Conservation (phyloP, 2,329 filamentous ascomycete species). For the Aspergillus sp. region DNA sequence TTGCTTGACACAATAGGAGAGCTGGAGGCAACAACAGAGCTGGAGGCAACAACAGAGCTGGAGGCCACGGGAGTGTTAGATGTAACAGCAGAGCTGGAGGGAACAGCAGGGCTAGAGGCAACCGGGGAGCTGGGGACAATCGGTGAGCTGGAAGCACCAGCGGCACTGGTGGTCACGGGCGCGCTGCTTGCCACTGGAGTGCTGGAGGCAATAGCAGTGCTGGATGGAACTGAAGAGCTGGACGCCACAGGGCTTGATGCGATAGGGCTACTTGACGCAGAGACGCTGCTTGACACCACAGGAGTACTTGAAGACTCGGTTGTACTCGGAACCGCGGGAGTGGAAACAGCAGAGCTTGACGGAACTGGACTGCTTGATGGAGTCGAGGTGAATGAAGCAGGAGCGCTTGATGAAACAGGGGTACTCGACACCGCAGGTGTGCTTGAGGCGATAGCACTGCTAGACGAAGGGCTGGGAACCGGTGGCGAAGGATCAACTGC, state of each 20-base stretch:
- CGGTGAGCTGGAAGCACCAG: too few species aligned
- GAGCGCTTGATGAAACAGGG: background rate
- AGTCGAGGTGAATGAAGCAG: background rate
- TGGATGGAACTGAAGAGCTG: background rate
- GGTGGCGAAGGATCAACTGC: conserved; percentile 27
- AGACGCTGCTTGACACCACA: too few species aligned
- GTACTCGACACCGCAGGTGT: background rate
- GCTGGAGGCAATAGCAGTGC: background rate
- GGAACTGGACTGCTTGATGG: background rate
- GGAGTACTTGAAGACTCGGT: too few species aligned
- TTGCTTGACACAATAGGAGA: background rate
- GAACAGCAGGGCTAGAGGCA: too few species aligned
- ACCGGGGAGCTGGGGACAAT: too few species aligned
- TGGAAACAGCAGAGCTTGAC: conserved; percentile 8
- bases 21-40: conserved; percentile 4
- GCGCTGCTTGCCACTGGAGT: conserved; percentile 5
- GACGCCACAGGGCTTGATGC: background rate
- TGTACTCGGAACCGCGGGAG: background rate
- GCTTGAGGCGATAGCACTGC: conserved; percentile 10
- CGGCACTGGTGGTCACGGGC: background rate
- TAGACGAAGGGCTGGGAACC: conserved; percentile 16
- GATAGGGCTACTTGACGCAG: background rate
- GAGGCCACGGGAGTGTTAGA: too few species aligned
- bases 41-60: conserved; percentile 8
- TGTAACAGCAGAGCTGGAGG: too few species aligned